Percentiles rank a stretch among this genome's conserved stretches.
These are phyloP conservation scores for Irpex lacteus DNA, from an alignment of 1,284 basidiomycete species.

Conservation along the genomic window DNA sequence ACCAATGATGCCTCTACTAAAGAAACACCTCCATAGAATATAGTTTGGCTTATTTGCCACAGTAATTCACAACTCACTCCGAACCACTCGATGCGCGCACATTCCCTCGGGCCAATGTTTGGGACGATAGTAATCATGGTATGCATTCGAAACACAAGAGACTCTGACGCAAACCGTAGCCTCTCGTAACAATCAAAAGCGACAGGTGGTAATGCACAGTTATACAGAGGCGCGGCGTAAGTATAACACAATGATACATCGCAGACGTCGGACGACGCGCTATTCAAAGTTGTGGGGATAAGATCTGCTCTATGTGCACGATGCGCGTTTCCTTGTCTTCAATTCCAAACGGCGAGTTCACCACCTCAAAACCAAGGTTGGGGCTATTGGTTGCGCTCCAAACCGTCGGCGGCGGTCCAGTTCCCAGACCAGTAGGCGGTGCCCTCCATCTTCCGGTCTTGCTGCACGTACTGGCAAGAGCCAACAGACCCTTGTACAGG, in stretches of 20 bases:
- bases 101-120: neutral
- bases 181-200: too few species aligned
- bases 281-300: neutral
- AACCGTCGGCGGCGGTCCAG: conserved; percentile 5
- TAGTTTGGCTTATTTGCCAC: neutral
- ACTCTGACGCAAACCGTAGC: too few species aligned
- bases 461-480: conserved; percentile 55
- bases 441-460: conserved; percentile 31
- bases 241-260: too few species aligned
- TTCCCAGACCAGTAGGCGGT: conserved; percentile 7
- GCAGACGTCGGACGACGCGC: too few species aligned
- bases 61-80: neutral
- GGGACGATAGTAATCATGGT: too few species aligned
- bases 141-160: too few species aligned
- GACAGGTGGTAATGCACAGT: too few species aligned
- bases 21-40: neutral
- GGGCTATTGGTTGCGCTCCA: conserved; percentile 6
- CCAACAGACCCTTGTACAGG: conserved; percentile 60
- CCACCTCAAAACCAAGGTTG: neutral
- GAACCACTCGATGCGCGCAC: neutral
- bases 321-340: neutral
- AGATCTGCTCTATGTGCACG: neutral
- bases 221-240: too few species aligned
- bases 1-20: neutral
- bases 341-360: neutral